Evolutionary conservation across 257 asterid species (phyloP), one percentile per base, ranked within the genome.

Genomic region (Jacaranda copaia): DNA sequence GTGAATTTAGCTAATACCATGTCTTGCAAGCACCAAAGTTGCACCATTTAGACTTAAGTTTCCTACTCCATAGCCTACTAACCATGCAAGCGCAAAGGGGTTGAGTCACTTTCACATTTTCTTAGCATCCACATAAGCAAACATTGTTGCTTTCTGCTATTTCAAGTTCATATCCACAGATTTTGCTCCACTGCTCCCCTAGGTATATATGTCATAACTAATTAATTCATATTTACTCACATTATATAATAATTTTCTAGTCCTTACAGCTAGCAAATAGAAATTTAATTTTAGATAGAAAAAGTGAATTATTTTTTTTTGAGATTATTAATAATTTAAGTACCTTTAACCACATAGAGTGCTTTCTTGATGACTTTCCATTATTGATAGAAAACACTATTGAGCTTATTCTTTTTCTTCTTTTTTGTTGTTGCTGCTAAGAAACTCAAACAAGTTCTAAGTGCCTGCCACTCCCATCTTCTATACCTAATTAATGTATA

Each of bases 381-480:
- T 93, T 75, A 97, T 92, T 93, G 19, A 93, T 68, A 5, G 94
- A 38, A 38, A 0, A 93, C 96, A 0, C 96, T 91, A 65, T 81
- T 87, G 2, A 84, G 76, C 52, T 69, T 88, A 55, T 89, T 89
- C 92, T 93, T 93, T 93, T 92, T 93, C 75, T 84, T n/a, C n/a
- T n/a, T n/a, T 91, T 43, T 70, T 89, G 14, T 65, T 45, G 73
- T 2, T 25, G 2, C 85, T 82, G 73, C 89, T 83, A 6, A 90
- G 64, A 73, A 91, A 58, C 1, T 93, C 98, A 4, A 93, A 84
- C 59, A 93, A 87, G 87, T 84, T 92, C 57, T 93, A 58, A 0
- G 96, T 93, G 14, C 98, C 98, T 59, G 88, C 8, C 63, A 93
- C 91, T 71, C 98, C 98, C 98, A 93, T 93, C 38, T 78, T 72